A percentile compares a stretch with the other conserved stretches of the same genome.
Evolutionary conservation across 2,329 filamentous ascomycete genomes (phyloP).

Genomic region (Trichoderma endophyticum): DNA sequence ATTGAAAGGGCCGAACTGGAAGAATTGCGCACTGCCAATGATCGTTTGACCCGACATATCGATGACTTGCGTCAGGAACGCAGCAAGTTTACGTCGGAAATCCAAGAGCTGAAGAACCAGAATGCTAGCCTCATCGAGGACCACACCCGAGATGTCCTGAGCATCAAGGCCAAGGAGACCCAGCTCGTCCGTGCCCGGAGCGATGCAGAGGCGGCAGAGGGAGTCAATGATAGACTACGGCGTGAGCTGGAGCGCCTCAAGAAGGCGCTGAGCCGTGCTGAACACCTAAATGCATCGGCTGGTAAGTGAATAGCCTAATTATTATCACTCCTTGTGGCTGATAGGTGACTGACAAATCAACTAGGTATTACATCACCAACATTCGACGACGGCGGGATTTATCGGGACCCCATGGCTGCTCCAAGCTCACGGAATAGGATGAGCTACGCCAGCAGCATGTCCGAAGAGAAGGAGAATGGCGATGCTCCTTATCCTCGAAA

Average conservation of each 20-base stretch:
- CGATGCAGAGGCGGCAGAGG: conserved; percentile 84
- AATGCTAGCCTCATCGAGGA: conserved; percentile 97
- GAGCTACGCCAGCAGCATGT: conserved; percentile 63
- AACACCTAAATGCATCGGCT: conserved; percentile 46
- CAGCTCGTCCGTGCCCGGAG: conserved; percentile 88
- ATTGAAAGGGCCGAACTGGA: conserved; percentile 92
- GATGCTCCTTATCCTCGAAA: conserved; percentile 46
- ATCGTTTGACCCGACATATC: conserved; percentile 68
- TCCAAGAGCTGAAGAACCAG: conserved; percentile 92
- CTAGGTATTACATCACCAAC: conserved; percentile 48
- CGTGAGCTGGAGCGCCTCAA: conserved; percentile 92
- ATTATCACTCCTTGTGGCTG: background rate
- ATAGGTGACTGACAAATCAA: conserved; percentile 10
- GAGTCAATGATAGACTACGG: conserved; percentile 76
- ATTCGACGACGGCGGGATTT: conserved; percentile 59
- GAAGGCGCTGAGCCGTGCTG: conserved; percentile 68
- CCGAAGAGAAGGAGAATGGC: conserved; percentile 76
- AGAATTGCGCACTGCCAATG: conserved; percentile 79
- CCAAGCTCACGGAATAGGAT: conserved; percentile 48
- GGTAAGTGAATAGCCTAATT: conserved; percentile 23
- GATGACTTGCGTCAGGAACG: conserved; percentile 83
- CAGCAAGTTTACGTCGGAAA: conserved; percentile 76
- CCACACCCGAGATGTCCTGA: conserved; percentile 89
- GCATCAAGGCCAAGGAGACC: conserved; percentile 97
- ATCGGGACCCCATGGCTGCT: conserved; percentile 48